A percentile compares a stretch with the other conserved stretches of the same genome.
Conservation (phyloP, 2,329 filamentous ascomycete species). For the Sporothrix dimorphospora region DNA sequence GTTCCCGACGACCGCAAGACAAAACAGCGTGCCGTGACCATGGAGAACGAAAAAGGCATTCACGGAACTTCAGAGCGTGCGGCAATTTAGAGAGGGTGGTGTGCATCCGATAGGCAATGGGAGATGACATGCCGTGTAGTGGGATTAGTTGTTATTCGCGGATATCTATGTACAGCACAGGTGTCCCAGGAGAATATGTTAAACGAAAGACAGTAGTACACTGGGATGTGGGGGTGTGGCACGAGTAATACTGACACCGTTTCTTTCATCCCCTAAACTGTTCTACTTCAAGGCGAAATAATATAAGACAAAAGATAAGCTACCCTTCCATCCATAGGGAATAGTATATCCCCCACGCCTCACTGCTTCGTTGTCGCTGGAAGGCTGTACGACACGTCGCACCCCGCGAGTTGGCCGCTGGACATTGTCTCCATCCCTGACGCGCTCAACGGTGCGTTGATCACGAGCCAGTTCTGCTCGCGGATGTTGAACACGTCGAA, state of each 20-base stretch:
- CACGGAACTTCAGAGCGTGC: conserved; percentile 18
- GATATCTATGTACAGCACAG: no score
- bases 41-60: conserved; percentile 29
- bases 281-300: no score
- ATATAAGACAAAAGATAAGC: no score
- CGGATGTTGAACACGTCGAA: conserved; percentile 47
- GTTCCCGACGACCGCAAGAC: conserved; percentile 22
- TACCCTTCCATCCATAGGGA: no score
- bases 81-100: neutral
- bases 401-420: neutral
- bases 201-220: no score
- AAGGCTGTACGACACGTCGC: neutral
- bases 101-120: neutral
- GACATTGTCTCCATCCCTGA: conserved; percentile 26
- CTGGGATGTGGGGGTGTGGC: no score
- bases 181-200: no score
- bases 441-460: conserved; percentile 17
- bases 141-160: no score
- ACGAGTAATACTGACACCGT: no score
- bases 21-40: conserved; percentile 19
- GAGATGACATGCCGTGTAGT: no score
- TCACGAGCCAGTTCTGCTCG: conserved; percentile 7
- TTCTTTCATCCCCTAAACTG: no score
- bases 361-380: neutral
- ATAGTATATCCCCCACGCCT: no score